Evolutionary conservation across 108 stramenopile species (phyloP).

Genomic region (Pseudonitzschia multiseries): DNA sequence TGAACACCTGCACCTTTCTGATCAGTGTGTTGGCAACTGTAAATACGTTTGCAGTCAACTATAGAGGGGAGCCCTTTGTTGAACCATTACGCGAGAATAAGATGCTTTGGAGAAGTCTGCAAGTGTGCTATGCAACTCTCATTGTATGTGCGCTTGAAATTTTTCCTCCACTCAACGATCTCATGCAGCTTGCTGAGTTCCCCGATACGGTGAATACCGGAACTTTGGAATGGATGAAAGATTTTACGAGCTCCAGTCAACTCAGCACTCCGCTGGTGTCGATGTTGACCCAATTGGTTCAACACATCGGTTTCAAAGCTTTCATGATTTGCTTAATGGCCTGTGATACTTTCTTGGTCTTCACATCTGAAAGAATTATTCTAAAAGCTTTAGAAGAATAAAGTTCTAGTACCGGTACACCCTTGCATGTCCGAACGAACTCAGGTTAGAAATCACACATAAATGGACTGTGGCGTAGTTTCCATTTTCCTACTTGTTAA

Average conservation of each 20-base stretch:
- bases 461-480: too few relatives aligned
- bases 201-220: slow-evolving; percentile 37
- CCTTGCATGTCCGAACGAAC: too few relatives aligned
- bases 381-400: slow-evolving; percentile 14
- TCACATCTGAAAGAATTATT: slow-evolving; percentile 32
- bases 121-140: slow-evolving; percentile 62
- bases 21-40: slow-evolving; percentile 78
- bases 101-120: slow-evolving; percentile 63
- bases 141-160: slow-evolving; percentile 64
- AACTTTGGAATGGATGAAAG: background rate
- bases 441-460: too few relatives aligned
- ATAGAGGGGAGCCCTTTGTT: slow-evolving; percentile 92
- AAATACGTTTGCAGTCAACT: slow-evolving; percentile 97
- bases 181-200: slow-evolving; percentile 74
- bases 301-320: slow-evolving; percentile 38
- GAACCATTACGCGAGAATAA: slow-evolving; percentile 82
- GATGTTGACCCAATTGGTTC: background rate
- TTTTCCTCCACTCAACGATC: slow-evolving; percentile 79
- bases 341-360: slow-evolving; percentile 54
- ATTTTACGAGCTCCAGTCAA: slow-evolving; percentile 1
- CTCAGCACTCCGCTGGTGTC: background rate
- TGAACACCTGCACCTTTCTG: slow-evolving; percentile 94
- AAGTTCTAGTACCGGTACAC: background rate
- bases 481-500: too few relatives aligned
- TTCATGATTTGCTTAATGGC: slow-evolving; percentile 62